Percentiles rank a stretch among this genome's conserved stretches.
These are phyloP conservation scores for Kalaharituber pfeilii DNA, from an alignment of 2,329 filamentous ascomycete genomes.

Conservation along the genomic window DNA sequence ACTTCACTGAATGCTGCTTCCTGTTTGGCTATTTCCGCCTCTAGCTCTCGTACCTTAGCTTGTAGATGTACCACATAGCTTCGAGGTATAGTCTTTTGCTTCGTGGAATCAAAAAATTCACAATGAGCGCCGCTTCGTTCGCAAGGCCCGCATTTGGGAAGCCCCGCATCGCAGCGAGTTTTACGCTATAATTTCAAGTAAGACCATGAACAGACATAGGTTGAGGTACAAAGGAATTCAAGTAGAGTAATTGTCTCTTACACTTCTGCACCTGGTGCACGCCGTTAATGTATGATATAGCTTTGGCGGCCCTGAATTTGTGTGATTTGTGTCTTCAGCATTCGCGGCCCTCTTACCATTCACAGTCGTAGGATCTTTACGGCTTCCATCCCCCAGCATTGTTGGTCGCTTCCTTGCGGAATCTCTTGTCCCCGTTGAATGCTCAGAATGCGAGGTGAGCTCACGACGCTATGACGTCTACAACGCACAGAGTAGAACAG, in stretches of 20 bases:
- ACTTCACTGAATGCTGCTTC: conserved; percentile 48
- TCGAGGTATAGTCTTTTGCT: conserved; percentile 69
- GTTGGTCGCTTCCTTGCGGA: conserved; percentile 9
- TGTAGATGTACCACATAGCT: conserved; percentile 87
- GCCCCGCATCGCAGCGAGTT: conserved; percentile 81
- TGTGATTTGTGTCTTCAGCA: conserved; percentile 21
- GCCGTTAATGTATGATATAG: conserved; percentile 34
- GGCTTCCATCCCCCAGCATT: not conserved
- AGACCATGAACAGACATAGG: conserved; percentile 5
- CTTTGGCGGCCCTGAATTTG: conserved; percentile 26
- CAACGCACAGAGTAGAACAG: no score
- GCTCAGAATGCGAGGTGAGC: no score
- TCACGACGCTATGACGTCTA: no score
- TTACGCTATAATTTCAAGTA: conserved; percentile 49
- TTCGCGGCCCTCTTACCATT: no score
- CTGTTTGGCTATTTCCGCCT: conserved; percentile 61
- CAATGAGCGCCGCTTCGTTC: conserved; percentile 79
- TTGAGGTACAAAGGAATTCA: conserved; percentile 2
- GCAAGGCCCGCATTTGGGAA: conserved; percentile 82
- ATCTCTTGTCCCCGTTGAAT: conserved; percentile 12
- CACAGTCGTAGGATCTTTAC: not conserved
- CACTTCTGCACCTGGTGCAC: conserved; percentile 34
- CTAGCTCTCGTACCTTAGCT: conserved; percentile 64
- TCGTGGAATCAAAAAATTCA: conserved; percentile 86
- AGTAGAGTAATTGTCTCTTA: no score